These are phyloP conservation scores for Ganoderma sinense DNA, from an alignment of 1,284 basidiomycete species.

Conservation along the genomic window DNA sequence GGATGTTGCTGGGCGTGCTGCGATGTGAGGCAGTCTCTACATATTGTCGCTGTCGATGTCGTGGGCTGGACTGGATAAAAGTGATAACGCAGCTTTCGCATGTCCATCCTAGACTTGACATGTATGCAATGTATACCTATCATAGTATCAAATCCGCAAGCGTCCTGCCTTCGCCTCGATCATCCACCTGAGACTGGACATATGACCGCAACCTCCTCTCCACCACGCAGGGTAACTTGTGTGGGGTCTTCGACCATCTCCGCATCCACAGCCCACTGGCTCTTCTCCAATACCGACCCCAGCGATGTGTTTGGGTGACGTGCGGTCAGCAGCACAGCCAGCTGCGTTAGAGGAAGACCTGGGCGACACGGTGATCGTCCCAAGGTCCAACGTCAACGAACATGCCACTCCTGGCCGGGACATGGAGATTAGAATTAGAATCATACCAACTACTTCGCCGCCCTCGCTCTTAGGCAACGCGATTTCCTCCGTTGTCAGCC, in stretches of 20 bases:
- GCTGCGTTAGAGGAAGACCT: slow-evolving; percentile 57
- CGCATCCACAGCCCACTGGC: slow-evolving; percentile 81
- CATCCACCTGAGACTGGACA: slow-evolving; percentile 85
- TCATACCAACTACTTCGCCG: slow-evolving; percentile 1
- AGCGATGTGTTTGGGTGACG: slow-evolving; percentile 61
- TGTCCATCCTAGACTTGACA: no score
- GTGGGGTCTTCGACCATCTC: slow-evolving; percentile 78
- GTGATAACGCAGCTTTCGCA: no score
- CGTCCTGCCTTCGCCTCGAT: neutral
- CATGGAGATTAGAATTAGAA: no score
- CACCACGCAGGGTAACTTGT: slow-evolving; percentile 61
- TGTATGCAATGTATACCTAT: no score
- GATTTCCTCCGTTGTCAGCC: slow-evolving; percentile 58
- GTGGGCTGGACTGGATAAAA: no score
- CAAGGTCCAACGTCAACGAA: neutral
- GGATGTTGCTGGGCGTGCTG: no score
- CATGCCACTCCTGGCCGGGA: neutral
- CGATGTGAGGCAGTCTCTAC: no score
- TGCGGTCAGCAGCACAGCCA: slow-evolving; percentile 56
- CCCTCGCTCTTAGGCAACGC: slow-evolving; percentile 43
- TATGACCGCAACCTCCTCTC: slow-evolving; percentile 83
- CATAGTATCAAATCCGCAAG: neutral
- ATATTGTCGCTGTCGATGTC: no score
- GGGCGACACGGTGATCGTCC: neutral
- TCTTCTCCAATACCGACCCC: slow-evolving; percentile 59